Evolutionary conservation across 2,329 filamentous ascomycete genomes (phyloP), one percentile per base, ranked within the genome.

Genomic region (Aspergillus felis): DNA sequence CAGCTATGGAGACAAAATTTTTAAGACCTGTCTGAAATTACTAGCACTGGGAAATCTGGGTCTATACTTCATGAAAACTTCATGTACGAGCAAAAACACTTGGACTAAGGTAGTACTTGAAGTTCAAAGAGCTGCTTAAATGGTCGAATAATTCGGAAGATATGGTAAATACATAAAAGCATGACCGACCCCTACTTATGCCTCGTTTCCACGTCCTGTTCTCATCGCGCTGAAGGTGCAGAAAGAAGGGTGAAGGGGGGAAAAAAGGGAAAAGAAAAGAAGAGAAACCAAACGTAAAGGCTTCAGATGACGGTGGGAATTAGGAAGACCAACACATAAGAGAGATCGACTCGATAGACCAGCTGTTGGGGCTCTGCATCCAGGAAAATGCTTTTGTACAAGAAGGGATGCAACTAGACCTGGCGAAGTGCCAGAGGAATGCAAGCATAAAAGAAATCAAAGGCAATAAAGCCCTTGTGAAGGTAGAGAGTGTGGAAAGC

Each of bases 321-420:
- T 32, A 27, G 55, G 50, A 35, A 57, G 50, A 56, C 51, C 47
- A 57, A 55, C 41, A 50, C 46, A 47, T 47, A 52, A 47, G 20
- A 61, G 48, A 63, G 46, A 64, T 57, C 53, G 52, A 56, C 28
- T 41, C 54, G 55, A 64, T 63, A 55, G 50, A 54, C 55, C 42
- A 46, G 44, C 22, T 24, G 44, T 25, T 24, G 44, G 47, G 41
- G 38, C 57, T 53, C 49, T 54, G 58, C 53, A 58, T 60, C 56
- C 50, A 58, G 58, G 61, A 42, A 60, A 64, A 69, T 58, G 64
- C 65, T 71, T 73, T 71, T 73, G 66, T 72, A 72, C 69, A 72
- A 64, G 63, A 55, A 61, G 53, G 50, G 22, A 51, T 53, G 54
- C 59, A 57, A 35, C 50, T 48, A 57, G 47, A 49, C 38, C 49